These are phyloP conservation scores for Blastomyces silverae DNA, from an alignment of 2,329 filamentous ascomycete species.

Conservation along the genomic window DNA sequence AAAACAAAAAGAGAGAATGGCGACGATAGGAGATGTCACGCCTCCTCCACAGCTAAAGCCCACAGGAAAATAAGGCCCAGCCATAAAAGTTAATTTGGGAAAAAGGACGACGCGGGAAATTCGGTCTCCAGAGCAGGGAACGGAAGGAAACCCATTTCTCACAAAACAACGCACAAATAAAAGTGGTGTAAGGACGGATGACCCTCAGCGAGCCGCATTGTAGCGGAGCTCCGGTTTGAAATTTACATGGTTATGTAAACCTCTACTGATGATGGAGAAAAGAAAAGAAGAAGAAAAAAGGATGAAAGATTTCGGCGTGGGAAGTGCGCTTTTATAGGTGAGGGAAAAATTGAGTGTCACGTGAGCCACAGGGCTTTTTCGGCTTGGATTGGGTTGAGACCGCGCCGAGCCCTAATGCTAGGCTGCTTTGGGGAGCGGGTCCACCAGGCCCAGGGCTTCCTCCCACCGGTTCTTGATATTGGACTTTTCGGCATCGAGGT, in stretches of 20 bases:
- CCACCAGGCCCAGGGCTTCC: not conserved
- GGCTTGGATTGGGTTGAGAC: not conserved
- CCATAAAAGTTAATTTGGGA: conserved; percentile 39
- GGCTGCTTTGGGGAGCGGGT: not conserved
- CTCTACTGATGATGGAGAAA: conserved; percentile 47
- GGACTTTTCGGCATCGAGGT: not conserved
- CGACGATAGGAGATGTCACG: conserved; percentile 35
- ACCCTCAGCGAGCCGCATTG: conserved; percentile 44
- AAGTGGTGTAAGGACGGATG: conserved; percentile 28
- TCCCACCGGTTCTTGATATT: not conserved
- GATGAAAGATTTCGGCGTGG: conserved; percentile 24
- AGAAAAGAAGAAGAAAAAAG: conserved; percentile 37
- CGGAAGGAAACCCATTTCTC: conserved; percentile 44
- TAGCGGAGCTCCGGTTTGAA: conserved; percentile 44
- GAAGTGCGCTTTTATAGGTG: conserved; percentile 29
- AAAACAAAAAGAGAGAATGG: conserved; percentile 12
- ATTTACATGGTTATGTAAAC: conserved; percentile 47
- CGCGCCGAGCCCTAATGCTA: conserved; percentile 23
- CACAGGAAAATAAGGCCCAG: conserved; percentile 39
- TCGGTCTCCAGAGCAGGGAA: conserved; percentile 45
- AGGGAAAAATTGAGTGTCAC: conserved; percentile 24
- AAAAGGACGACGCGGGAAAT: conserved; percentile 39
- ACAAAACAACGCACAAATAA: conserved; percentile 34
- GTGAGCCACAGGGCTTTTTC: conserved; percentile 21
- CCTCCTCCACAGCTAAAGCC: conserved; percentile 45